Evolutionary conservation across 805 yeast species (phyloP).

Genomic region (Ogataea trehalophila): DNA sequence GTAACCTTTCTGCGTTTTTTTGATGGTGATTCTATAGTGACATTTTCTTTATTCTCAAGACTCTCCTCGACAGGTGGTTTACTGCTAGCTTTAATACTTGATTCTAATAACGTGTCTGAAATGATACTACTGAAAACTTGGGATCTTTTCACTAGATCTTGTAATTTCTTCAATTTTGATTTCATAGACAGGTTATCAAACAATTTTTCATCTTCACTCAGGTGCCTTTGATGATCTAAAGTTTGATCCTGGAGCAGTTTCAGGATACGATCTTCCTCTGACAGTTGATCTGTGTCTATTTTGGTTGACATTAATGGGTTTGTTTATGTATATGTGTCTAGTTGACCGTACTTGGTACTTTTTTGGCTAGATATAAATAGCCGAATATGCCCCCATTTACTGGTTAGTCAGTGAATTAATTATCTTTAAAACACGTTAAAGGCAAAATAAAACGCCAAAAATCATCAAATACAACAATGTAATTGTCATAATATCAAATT

Average conservation of each 20-base stretch:
- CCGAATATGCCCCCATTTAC: no score
- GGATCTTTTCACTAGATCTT: conserved; percentile 78
- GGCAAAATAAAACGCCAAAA: no score
- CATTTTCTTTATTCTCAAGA: not conserved
- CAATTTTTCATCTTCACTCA: conserved; percentile 31
- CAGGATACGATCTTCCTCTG: conserved; percentile 22
- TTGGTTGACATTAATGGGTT: no score
- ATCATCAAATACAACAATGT: no score
- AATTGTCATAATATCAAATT: no score
- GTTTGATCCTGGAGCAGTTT: conserved; percentile 18
- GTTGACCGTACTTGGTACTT: no score
- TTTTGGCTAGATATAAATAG: no score
- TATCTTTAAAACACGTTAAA: no score
- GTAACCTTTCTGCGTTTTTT: not conserved
- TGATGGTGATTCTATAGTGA: conserved; percentile 10
- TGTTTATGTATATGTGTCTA: no score
- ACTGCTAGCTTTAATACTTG: conserved; percentile 27
- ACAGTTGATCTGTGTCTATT: no score
- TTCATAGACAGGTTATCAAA: conserved; percentile 46
- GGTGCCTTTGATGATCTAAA: conserved; percentile 4
- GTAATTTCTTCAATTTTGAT: conserved; percentile 58
- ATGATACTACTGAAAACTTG: conserved; percentile 84
- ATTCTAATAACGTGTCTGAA: conserved; percentile 66
- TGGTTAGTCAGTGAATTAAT: no score
- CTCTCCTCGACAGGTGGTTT: not conserved